A percentile compares a stretch with the other conserved stretches of the same genome.
phyloP scores from a whole-genome alignment of 306 rosid species.

The Rosa persica region DNA sequence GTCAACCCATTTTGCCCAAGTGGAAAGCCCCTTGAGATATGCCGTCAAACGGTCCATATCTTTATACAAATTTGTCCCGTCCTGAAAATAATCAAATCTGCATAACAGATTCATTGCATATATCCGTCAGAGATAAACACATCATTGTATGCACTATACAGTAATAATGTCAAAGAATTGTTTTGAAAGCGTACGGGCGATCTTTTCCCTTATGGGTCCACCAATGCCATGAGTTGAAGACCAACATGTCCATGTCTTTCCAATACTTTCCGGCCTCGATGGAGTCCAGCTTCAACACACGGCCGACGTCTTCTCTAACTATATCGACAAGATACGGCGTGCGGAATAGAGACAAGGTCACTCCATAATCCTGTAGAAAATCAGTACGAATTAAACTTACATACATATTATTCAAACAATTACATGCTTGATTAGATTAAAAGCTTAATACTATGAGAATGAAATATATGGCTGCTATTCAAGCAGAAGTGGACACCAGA shows the following conservation, averaged over 20 bases:
- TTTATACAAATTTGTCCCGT: slow-evolving; percentile 50
- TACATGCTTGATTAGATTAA: not conserved
- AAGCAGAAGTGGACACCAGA: not conserved
- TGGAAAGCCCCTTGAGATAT: slow-evolving; percentile 62
- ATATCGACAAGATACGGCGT: slow-evolving; percentile 87
- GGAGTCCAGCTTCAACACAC: slow-evolving; percentile 70
- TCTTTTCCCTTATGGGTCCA: slow-evolving; percentile 85
- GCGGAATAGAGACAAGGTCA: slow-evolving; percentile 59
- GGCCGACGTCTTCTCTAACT: slow-evolving; percentile 52
- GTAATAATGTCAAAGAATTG: not conserved
- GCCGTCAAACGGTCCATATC: slow-evolving; percentile 86
- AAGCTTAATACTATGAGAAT: not conserved
- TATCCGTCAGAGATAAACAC: not conserved
- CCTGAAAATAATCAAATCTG: slow-evolving; percentile 85
- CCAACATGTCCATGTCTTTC: slow-evolving; percentile 76
- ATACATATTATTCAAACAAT: not conserved
- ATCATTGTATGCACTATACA: not conserved
- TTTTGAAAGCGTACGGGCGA: slow-evolving; percentile 56
- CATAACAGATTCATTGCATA: not conserved
- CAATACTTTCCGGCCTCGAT: slow-evolving; percentile 70
- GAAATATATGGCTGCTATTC: not conserved
- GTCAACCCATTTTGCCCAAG: slow-evolving; percentile 96
- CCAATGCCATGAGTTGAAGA: slow-evolving; percentile 99
- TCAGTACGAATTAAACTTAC: not conserved
- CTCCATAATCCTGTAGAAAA: slow-evolving; percentile 67